Conservation (phyloP, 257 asterid genomes). For the Cinchona pubescens region DNA sequence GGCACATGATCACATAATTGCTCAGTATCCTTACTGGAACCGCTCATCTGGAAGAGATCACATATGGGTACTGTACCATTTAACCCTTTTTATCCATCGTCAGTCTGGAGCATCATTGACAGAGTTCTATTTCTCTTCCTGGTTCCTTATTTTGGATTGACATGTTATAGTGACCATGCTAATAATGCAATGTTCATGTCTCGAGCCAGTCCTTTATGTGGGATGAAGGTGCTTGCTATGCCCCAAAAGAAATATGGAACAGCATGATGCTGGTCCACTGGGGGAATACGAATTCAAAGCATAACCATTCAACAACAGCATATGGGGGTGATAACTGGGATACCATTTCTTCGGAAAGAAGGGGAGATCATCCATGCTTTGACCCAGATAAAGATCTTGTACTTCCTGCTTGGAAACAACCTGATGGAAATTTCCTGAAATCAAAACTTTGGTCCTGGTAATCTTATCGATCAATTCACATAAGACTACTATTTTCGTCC, state of each 20-base stretch:
- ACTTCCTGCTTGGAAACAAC: slow-evolving; percentile 93
- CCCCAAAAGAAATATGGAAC: slow-evolving; percentile 98
- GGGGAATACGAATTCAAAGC: slow-evolving; percentile 93
- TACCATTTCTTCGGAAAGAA: slow-evolving; percentile 60
- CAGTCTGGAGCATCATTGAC: not conserved
- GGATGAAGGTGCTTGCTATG: slow-evolving; percentile 99
- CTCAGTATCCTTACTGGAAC: slow-evolving; percentile 81
- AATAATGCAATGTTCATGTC: slow-evolving; percentile 21
- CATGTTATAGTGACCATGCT: slow-evolving; percentile 15
- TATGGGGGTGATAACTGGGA: slow-evolving; percentile 87
- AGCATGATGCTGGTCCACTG: slow-evolving; percentile 98
- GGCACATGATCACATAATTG: slow-evolving; percentile 67
- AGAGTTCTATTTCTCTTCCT: not conserved
- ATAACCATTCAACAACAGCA: slow-evolving; percentile 91
- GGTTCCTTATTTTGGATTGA: not conserved
- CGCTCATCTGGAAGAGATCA: slow-evolving; percentile 91
- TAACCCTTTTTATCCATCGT: not conserved
- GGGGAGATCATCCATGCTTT: slow-evolving; percentile 89
- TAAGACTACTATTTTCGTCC: not conserved
- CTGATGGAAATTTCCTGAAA: slow-evolving; percentile 55
- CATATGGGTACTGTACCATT: slow-evolving; percentile 67
- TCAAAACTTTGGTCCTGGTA: slow-evolving; percentile 77
- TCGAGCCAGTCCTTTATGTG: slow-evolving; percentile 82
- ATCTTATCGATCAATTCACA: not conserved
- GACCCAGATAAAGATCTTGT: slow-evolving; percentile 94